A percentile compares a stretch with the other conserved stretches of the same genome.
phyloP scores from a whole-genome alignment of 1,139 yeast species.

The Wickerhamomyces sp. region DNA sequence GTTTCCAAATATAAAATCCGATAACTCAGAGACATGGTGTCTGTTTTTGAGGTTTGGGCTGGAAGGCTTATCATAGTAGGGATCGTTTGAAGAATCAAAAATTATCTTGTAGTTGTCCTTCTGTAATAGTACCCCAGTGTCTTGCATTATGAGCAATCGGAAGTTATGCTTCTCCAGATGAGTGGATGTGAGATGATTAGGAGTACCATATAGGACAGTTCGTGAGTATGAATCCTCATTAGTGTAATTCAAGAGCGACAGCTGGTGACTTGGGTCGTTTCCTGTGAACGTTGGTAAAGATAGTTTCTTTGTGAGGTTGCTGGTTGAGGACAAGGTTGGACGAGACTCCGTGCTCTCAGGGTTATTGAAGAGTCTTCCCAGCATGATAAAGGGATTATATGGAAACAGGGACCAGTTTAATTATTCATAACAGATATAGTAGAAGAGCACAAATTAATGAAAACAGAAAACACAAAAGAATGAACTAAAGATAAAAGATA shows the following conservation, averaged over 20 bases:
- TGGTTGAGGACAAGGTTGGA: background rate
- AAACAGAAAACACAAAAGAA: too few relatives aligned
- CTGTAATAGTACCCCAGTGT: conserved; percentile 31
- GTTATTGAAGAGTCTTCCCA: conserved; percentile 7
- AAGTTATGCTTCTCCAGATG: conserved; percentile 20
- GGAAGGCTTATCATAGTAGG: conserved; percentile 13
- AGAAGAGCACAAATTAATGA: too few relatives aligned
- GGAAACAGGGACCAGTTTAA: too few relatives aligned
- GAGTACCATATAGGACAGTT: conserved; percentile 22
- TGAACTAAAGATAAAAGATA: too few relatives aligned
- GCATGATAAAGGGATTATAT: too few relatives aligned
- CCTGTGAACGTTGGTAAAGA: too few relatives aligned
- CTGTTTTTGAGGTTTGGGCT: conserved; percentile 12
- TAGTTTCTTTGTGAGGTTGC: background rate
- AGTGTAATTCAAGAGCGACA: background rate
- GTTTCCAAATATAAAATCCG: conserved; percentile 23
- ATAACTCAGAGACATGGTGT: conserved; percentile 20
- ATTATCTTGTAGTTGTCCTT: conserved; percentile 29
- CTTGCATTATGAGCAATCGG: conserved; percentile 31
- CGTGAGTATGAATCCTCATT: conserved; percentile 23
- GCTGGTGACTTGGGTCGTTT: background rate
- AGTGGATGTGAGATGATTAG: conserved; percentile 9
- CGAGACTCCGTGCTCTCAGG: too few relatives aligned
- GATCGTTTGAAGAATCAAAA: conserved; percentile 27
- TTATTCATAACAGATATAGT: too few relatives aligned